Evolutionary conservation across 495 filamentous ascomycete genomes (phyloP).

Genomic region (Antarctomyces pellizariae): DNA sequence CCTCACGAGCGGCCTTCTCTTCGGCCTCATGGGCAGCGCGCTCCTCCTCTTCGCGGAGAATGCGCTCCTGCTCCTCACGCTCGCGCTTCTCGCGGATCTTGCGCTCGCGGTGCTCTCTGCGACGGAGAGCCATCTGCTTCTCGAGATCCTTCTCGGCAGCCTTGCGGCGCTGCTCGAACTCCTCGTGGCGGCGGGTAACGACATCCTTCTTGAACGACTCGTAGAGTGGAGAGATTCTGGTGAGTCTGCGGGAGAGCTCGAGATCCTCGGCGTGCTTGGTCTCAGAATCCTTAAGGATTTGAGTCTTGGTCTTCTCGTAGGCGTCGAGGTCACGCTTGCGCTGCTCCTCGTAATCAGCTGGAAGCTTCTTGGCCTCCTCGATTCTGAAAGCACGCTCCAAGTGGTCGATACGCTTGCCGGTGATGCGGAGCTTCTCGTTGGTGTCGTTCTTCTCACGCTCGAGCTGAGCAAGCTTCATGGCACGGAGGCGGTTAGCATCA

Average conservation of each 20-base stretch:
- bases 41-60: slow-evolving; percentile 64
- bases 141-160: slow-evolving; percentile 76
- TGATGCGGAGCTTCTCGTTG: slow-evolving; percentile 68
- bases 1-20: slow-evolving; percentile 50
- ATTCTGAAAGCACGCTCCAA: slow-evolving; percentile 89
- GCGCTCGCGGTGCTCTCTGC: slow-evolving; percentile 60
- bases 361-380: slow-evolving; percentile 81
- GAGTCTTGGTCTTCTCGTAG: slow-evolving; percentile 53
- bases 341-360: slow-evolving; percentile 68
- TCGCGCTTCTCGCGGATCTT: slow-evolving; percentile 54
- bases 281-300: slow-evolving; percentile 59
- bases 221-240: slow-evolving; percentile 57
- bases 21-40: slow-evolving; percentile 53
- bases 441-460: slow-evolving; percentile 95
- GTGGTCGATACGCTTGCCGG: slow-evolving; percentile 91
- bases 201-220: slow-evolving; percentile 59
- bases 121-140: slow-evolving; percentile 63
- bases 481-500: slow-evolving; percentile 70
- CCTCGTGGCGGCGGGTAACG: slow-evolving; percentile 66
- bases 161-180: slow-evolving; percentile 83
- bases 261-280: slow-evolving; percentile 76
- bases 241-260: slow-evolving; percentile 75
- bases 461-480: slow-evolving; percentile 81
- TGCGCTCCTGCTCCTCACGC: slow-evolving; percentile 57
- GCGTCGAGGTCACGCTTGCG: slow-evolving; percentile 55